Percentiles rank a stretch among this genome's conserved stretches.
Conservation (phyloP, 441 rosid species). For the Populus hybrid region DNA sequence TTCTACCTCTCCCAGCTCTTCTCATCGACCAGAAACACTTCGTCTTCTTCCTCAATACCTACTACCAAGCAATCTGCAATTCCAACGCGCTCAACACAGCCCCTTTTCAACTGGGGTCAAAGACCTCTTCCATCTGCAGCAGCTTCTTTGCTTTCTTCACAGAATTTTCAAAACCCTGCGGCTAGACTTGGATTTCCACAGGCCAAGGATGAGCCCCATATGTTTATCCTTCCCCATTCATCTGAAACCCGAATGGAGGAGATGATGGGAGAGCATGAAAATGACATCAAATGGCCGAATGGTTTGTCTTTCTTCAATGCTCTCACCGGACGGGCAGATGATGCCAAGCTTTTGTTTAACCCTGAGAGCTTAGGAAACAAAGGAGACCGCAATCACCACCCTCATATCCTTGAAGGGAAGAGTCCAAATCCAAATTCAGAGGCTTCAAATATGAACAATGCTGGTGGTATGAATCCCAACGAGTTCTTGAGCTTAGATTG, state of each 20-base stretch:
- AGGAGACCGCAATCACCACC: conserved; percentile 32
- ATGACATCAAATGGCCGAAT: conserved; percentile 87
- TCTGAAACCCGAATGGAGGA: conserved; percentile 48
- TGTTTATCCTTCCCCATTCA: conserved; percentile 65
- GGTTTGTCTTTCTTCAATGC: conserved; percentile 80
- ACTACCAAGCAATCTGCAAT: conserved; percentile 51
- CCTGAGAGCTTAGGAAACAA: conserved; percentile 52
- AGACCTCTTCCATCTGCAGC: conserved; percentile 41
- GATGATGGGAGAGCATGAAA: conserved; percentile 64
- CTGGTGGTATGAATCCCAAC: conserved; percentile 34
- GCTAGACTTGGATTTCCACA: conserved; percentile 58
- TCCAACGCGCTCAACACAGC: conserved; percentile 55
- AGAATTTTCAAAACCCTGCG: conserved; percentile 57
- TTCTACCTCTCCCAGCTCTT: conserved; percentile 90
- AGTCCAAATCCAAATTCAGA: conserved; percentile 40
- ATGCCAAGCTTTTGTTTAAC: conserved; percentile 66
- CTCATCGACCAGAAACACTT: conserved; percentile 52
- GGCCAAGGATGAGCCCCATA: conserved; percentile 62
- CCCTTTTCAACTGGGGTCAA: conserved; percentile 62
- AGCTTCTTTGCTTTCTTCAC: conserved; percentile 52
- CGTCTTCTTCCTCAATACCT: conserved; percentile 52
- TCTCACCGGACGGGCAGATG: conserved; percentile 63
- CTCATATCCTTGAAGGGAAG: conserved; percentile 35
- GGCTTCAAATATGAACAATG: conserved; percentile 21
- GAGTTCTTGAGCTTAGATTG: conserved; percentile 77